Base-by-base conservation (phyloP, 164 flowering plant species). In the Piper longum region DNA sequence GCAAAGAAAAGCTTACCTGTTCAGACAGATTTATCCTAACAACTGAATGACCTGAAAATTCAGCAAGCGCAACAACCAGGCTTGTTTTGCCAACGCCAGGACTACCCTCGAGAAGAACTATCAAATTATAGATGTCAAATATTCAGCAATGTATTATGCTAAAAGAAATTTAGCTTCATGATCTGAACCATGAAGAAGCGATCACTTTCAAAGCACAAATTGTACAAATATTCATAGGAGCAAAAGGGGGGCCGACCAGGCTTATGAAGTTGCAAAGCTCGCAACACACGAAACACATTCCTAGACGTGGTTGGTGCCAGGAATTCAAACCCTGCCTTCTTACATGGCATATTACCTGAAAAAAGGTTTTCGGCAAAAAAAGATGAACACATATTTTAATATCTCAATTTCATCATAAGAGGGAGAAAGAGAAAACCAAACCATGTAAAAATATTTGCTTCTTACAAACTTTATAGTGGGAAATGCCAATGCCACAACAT, bases 11-110 rank as follows among this genome's bases (percentile, higher is more conserved):
- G 1, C 1, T 26, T 26, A 91, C 98, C 96, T 91, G 97, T 79
- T 95, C 99, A 60, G 99, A 95, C 61, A 95, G 78, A 76, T 95
- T 95, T 59, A 95, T 87, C 40, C 99, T 80, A 12, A 95, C 97
- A 70, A 91, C 97, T 39, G 67, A 78, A 62, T 95, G 95, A 64
- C 97, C 99, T 58, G 97, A 89, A 79, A 71, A 83, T 56, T 83
- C 78, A n/a, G 91, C 97, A 62, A 95, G 68, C 40, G 96, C 93
- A 64, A 78, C 77, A 68, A 95, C 70, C 61, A 95, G 76, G 76
- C 99, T 95, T 41, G 99, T 95, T 76, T 95, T 95, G 48, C 99
- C 99, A 71, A 95, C 99, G 44, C 99, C 99, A 16, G 99, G 97
- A 66, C 99, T 95, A 54, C 99, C 99, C 80, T 95, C 98, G 79